These are phyloP conservation scores for Litchi chinensis DNA, from an alignment of 345 rosid species.

Conservation along the genomic window DNA sequence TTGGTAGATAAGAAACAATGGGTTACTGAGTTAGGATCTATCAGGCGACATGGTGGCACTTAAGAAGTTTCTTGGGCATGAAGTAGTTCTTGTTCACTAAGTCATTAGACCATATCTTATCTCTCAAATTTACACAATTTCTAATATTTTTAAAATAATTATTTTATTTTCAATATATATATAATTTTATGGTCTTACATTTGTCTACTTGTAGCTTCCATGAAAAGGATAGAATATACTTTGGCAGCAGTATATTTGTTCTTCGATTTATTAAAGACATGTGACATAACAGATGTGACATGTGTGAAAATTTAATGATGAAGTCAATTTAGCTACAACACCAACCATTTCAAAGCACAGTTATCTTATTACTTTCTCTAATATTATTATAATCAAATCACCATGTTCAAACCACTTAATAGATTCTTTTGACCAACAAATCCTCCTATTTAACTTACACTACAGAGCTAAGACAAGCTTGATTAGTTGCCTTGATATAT, in stretches of 20 bases:
- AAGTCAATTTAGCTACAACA: neutral
- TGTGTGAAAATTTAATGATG: neutral
- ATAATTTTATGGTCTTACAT: neutral
- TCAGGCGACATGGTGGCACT: neutral
- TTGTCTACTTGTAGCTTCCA: neutral
- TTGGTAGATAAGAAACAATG: neutral
- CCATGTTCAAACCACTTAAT: no score
- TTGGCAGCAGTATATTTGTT: neutral
- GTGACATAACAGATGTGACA: neutral
- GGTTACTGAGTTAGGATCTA: neutral
- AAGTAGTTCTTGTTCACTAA: neutral
- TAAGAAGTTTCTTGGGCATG: conserved; percentile 8
- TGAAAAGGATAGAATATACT: neutral
- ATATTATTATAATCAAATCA: no score
- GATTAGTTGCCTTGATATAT: no score
- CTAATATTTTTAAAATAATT: no score
- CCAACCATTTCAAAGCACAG: neutral
- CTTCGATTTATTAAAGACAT: neutral
- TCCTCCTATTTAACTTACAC: no score
- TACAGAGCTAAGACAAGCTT: no score
- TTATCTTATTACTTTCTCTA: neutral
- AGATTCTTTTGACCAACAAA: no score
- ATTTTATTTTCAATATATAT: no score
- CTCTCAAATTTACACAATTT: no score
- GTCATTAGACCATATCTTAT: neutral